phyloP scores from a whole-genome alignment of 208 protist species.

The Porcisia hertigi region DNA sequence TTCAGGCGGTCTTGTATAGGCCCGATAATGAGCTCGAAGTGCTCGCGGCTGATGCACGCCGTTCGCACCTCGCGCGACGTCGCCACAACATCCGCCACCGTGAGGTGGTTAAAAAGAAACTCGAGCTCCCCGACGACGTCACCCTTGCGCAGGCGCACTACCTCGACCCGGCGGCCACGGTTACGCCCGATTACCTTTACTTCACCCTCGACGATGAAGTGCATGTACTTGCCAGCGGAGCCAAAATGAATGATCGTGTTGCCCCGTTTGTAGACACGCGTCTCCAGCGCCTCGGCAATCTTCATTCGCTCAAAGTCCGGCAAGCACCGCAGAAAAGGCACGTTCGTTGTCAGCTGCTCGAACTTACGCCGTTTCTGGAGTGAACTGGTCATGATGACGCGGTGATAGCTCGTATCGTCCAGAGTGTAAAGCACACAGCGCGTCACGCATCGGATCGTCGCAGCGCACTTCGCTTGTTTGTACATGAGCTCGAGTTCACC shows the following conservation, averaged over 20 bases:
- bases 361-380: conserved; percentile 75
- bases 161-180: conserved; percentile 58
- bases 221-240: conserved; percentile 56
- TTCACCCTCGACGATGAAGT: conserved; percentile 81
- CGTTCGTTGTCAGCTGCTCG: conserved; percentile 58
- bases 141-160: conserved; percentile 61
- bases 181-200: conserved; percentile 80
- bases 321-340: conserved; percentile 76
- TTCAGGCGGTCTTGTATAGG: conserved; percentile 83
- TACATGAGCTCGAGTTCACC: conserved; percentile 91
- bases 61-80: conserved; percentile 51
- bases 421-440: conserved; percentile 80
- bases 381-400: conserved; percentile 66
- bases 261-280: conserved; percentile 54
- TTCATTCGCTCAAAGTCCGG: conserved; percentile 85
- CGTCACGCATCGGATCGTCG: conserved; percentile 81
- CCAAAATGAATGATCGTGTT: conserved; percentile 84
- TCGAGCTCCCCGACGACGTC: conserved; percentile 90
- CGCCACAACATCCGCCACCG: conserved; percentile 87
- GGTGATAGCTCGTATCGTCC: conserved; percentile 81
- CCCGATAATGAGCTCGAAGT: conserved; percentile 89
- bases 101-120: conserved; percentile 86
- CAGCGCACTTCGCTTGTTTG: conserved; percentile 72
- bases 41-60: conserved; percentile 75
- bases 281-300: conserved; percentile 84